These are phyloP conservation scores for Dioscorea alata DNA, from an alignment of 106 monocot species.

Conservation along the genomic window DNA sequence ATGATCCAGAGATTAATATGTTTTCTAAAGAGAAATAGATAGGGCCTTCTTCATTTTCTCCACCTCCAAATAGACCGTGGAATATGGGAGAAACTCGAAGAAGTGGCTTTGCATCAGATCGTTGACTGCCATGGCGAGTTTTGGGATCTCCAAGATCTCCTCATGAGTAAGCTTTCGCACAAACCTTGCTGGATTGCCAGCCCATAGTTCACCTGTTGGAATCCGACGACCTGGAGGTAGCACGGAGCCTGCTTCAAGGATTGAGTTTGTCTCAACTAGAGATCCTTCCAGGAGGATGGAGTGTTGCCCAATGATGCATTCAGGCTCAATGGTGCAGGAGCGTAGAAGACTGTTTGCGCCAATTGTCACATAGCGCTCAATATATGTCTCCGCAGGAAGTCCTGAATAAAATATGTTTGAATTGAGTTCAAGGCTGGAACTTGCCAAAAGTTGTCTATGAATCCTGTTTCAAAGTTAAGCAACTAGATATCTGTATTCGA, in stretches of 20 bases:
- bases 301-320: slow-evolving; percentile 89
- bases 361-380: slow-evolving; percentile 88
- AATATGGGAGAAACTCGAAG: slow-evolving; percentile 89
- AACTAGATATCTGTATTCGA: no score
- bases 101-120: slow-evolving; percentile 91
- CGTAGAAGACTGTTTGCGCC: slow-evolving; percentile 82
- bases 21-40: slow-evolving; percentile 42
- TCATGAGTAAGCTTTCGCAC: slow-evolving; percentile 74
- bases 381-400: slow-evolving; percentile 81
- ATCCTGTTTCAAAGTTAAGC: no score
- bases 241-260: slow-evolving; percentile 88
- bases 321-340: slow-evolving; percentile 88
- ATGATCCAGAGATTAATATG: background rate
- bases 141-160: slow-evolving; percentile 85
- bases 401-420: slow-evolving; percentile 28
- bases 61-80: slow-evolving; percentile 80
- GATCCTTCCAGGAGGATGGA: slow-evolving; percentile 97
- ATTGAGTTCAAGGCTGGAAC: no score
- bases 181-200: slow-evolving; percentile 87
- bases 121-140: slow-evolving; percentile 75
- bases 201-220: slow-evolving; percentile 92
- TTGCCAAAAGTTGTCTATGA: no score
- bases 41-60: slow-evolving; percentile 84
- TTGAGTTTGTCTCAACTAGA: slow-evolving; percentile 86
- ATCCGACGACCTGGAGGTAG: slow-evolving; percentile 80